These are phyloP conservation scores for Cytidiella melzeri DNA, from an alignment of 768 basidiomycete genomes.

Conservation along the genomic window DNA sequence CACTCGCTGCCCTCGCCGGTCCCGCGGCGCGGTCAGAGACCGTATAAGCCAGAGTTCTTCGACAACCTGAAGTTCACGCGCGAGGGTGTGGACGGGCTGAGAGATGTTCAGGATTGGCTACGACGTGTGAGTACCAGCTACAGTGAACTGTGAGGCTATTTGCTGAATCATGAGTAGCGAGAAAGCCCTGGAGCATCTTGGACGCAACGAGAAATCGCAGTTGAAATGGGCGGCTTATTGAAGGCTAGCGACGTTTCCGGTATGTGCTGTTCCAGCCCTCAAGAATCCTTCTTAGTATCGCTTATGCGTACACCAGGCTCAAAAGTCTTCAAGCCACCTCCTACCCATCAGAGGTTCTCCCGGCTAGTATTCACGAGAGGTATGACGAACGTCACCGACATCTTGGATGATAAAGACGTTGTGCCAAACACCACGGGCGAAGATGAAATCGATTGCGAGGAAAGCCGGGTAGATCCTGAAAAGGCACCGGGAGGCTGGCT, in stretches of 20 bases:
- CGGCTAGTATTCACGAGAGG: constrained; percentile 36
- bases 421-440: constrained; percentile 18
- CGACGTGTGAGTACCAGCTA: constrained; percentile 20
- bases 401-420: constrained; percentile 22
- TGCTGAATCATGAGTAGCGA: background rate
- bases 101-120: constrained; percentile 56
- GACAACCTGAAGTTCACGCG: constrained; percentile 50
- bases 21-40: constrained; percentile 67
- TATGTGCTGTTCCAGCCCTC: constrained; percentile 4
- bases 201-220: constrained; percentile 44
- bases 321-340: constrained; percentile 15
- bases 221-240: constrained; percentile 55
- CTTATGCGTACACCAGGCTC: too few species aligned
- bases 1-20: constrained; percentile 87
- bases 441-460: constrained; percentile 28
- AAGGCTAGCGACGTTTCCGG: constrained; percentile 37
- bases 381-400: constrained; percentile 6
- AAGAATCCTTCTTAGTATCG: too few species aligned
- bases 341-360: constrained; percentile 47
- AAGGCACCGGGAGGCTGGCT: constrained; percentile 23
- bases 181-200: constrained; percentile 33
- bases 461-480: constrained; percentile 22
- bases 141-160: background rate
- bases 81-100: constrained; percentile 54
- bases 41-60: constrained; percentile 86